These are phyloP conservation scores for Ophiosphaerella korrae DNA, from an alignment of 2,329 filamentous ascomycete species.

Conservation along the genomic window DNA sequence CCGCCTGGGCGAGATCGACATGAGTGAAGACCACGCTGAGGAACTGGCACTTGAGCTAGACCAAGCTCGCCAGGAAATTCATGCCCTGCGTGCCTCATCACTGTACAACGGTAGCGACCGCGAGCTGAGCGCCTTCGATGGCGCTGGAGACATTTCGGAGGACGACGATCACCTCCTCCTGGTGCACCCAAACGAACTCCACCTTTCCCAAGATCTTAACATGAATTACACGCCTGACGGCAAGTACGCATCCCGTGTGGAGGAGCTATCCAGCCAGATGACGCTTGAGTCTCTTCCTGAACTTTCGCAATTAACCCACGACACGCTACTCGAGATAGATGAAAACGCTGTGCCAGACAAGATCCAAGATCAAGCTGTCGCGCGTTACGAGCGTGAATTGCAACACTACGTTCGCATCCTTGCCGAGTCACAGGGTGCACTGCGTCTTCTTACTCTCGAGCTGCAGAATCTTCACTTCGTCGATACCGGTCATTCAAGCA, in stretches of 20 bases:
- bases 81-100: slow-evolving; percentile 40
- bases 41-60: slow-evolving; percentile 43
- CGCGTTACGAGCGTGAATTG: slow-evolving; percentile 49
- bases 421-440: slow-evolving; percentile 46
- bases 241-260: slow-evolving; percentile 34
- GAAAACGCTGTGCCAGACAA: slow-evolving; percentile 26
- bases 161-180: slow-evolving; percentile 36
- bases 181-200: slow-evolving; percentile 41
- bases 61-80: slow-evolving; percentile 42
- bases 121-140: slow-evolving; percentile 27
- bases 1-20: slow-evolving; percentile 46
- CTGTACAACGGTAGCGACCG: slow-evolving; percentile 36
- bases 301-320: slow-evolving; percentile 33
- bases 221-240: slow-evolving; percentile 33
- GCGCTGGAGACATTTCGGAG: slow-evolving; percentile 27
- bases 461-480: slow-evolving; percentile 51
- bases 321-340: slow-evolving; percentile 30
- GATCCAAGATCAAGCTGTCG: slow-evolving; percentile 43
- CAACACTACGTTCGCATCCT: slow-evolving; percentile 45
- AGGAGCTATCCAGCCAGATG: slow-evolving; percentile 36
- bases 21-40: slow-evolving; percentile 42
- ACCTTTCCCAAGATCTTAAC: slow-evolving; percentile 36
- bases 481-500: slow-evolving; percentile 35
- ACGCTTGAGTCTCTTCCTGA: slow-evolving; percentile 32
- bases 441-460: slow-evolving; percentile 52